Evolutionary conservation across 768 basidiomycete species (phyloP).

Genomic region (Hygrophorus pudorinus): DNA sequence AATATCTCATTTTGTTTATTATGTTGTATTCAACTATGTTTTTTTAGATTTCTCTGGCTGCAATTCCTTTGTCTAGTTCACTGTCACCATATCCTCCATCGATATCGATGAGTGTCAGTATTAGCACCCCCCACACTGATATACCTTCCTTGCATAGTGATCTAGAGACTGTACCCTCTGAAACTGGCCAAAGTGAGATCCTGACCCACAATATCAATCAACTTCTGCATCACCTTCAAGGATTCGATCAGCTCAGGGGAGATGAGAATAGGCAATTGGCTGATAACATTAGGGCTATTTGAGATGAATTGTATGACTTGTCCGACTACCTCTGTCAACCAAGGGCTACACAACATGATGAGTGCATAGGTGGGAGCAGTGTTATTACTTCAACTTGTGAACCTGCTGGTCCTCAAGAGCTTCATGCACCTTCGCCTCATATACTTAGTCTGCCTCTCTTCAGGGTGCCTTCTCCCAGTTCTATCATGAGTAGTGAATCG

Average conservation of each 20-base stretch:
- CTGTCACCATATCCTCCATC: conserved; percentile 7
- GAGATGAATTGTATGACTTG: conserved; percentile 58
- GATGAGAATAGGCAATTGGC: conserved; percentile 56
- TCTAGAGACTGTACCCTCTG: conserved; percentile 32
- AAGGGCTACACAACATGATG: conserved; percentile 26
- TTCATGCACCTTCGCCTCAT: conserved; percentile 10
- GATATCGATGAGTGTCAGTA: conserved; percentile 35
- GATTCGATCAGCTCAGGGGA: conserved; percentile 46
- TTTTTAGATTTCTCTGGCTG: conserved; percentile 1
- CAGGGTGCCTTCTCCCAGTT: conserved; percentile 10
- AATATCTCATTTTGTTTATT: not conserved
- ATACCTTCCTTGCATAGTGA: conserved; percentile 38
- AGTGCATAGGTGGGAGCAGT: conserved; percentile 35
- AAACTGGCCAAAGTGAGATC: conserved; percentile 31
- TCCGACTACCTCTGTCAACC: conserved; percentile 43
- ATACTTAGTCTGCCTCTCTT: conserved; percentile 16
- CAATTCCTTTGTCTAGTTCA: conserved; percentile 5
- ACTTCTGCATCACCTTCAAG: conserved; percentile 45
- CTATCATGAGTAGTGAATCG: conserved; percentile 28
- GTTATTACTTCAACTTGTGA: conserved; percentile 23
- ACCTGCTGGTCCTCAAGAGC: conserved; percentile 14
- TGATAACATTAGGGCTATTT: conserved; percentile 59
- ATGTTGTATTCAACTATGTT: not conserved
- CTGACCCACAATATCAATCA: conserved; percentile 37
- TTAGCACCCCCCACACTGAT: conserved; percentile 38